Evolutionary conservation across 306 rosid genomes (phyloP).

Genomic region (Prosopis cineraria): DNA sequence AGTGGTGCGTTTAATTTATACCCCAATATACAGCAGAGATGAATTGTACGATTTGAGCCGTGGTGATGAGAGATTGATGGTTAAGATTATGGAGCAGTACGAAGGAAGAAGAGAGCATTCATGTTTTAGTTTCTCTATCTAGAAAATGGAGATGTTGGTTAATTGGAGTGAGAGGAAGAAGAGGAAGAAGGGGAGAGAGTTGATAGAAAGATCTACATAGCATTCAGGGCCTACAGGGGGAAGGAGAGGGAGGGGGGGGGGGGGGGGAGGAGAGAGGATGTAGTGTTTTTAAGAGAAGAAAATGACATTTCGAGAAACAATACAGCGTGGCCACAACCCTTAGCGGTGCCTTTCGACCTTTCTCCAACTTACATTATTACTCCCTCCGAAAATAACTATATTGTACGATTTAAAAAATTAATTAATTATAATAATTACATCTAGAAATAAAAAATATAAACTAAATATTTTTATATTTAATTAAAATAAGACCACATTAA

Average conservation of each 20-base stretch:
- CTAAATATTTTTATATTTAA: too few relatives aligned
- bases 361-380: constrained; percentile 37
- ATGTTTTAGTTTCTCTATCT: constrained; percentile 17
- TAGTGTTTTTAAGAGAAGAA: constrained; percentile 64
- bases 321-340: constrained; percentile 88
- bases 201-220: constrained; percentile 78
- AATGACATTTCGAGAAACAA: constrained; percentile 62
- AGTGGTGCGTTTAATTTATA: constrained; percentile 17
- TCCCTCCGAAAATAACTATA: too few relatives aligned
- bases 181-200: constrained; percentile 21
- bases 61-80: constrained; percentile 39
- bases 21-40: constrained; percentile 13
- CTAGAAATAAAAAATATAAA: too few relatives aligned
- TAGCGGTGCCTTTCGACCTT: constrained; percentile 86
- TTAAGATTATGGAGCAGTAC: constrained; percentile 23
- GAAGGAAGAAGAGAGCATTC: not conserved
- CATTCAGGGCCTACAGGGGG: constrained; percentile 69
- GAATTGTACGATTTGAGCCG: constrained; percentile 37
- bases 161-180: constrained; percentile 11
- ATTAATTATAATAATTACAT: too few relatives aligned
- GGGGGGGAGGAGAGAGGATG: constrained; percentile 22
- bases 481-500: too few relatives aligned
- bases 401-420: too few relatives aligned
- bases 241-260: not conserved
- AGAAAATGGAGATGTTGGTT: not conserved